A percentile compares a stretch with the other conserved stretches of the same genome.
Conservation (phyloP, 129 eudicot genomes). For the Centaurea solstitialis region DNA sequence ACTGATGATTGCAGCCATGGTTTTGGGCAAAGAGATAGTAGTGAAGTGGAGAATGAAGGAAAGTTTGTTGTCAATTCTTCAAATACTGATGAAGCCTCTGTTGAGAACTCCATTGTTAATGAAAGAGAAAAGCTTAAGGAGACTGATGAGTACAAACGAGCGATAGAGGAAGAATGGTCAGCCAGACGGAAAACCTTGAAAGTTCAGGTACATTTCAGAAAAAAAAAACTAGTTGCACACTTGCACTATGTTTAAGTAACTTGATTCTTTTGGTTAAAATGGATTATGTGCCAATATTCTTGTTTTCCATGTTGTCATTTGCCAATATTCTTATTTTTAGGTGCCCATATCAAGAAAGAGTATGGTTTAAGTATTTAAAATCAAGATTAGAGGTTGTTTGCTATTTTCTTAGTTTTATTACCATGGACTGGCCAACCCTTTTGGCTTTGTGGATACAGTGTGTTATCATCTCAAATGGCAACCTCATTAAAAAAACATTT, state of each 20-base stretch:
- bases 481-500: too few relatives aligned
- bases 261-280: not conserved
- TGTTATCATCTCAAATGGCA: too few relatives aligned
- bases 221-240: not conserved
- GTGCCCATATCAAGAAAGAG: not conserved
- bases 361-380: too few relatives aligned
- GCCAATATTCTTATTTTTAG: too few relatives aligned
- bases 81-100: conserved; percentile 10
- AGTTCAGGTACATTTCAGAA: conserved; percentile 53
- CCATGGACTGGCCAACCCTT: not conserved
- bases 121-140: conserved; percentile 69
- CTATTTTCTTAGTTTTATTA: not conserved
- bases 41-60: not conserved
- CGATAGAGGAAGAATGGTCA: conserved; percentile 60
- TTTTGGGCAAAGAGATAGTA: conserved; percentile 1
- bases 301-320: not conserved
- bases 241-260: not conserved
- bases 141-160: conserved; percentile 68
- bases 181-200: conserved; percentile 49
- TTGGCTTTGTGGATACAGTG: not conserved
- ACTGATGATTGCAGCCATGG: not conserved
- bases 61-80: not conserved
- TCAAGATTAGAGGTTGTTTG: not conserved
- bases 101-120: conserved; percentile 19
- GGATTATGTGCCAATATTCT: not conserved